These are phyloP conservation scores for Clohesyomyces aquaticus DNA, from an alignment of 495 filamentous ascomycete genomes.

Conservation along the genomic window DNA sequence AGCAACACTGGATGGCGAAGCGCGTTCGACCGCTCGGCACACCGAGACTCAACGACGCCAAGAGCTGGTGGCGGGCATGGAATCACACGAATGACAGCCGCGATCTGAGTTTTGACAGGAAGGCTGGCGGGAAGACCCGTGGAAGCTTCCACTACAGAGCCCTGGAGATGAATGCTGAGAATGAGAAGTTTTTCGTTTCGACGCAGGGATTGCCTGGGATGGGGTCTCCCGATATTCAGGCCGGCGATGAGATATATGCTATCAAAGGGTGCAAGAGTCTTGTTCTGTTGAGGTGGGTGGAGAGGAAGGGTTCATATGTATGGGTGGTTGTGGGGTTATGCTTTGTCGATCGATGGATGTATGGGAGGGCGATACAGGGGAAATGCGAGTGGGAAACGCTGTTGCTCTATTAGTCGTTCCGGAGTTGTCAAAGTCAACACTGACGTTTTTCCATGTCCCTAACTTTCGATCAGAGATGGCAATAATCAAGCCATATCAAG, in stretches of 20 bases:
- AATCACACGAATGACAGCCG: not conserved
- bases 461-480: too few relatives aligned
- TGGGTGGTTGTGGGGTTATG: too few relatives aligned
- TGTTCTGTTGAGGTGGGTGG: not conserved
- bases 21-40: not conserved
- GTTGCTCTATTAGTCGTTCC: too few relatives aligned
- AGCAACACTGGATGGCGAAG: not conserved
- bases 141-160: not conserved
- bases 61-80: not conserved
- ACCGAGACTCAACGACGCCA: not conserved
- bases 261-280: not conserved
- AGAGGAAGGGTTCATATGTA: too few relatives aligned
- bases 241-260: not conserved
- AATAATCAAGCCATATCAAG: too few relatives aligned
- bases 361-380: too few relatives aligned
- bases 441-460: too few relatives aligned
- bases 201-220: not conserved
- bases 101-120: not conserved
- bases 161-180: not conserved
- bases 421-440: too few relatives aligned
- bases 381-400: too few relatives aligned
- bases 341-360: too few relatives aligned
- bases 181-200: not conserved
- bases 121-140: not conserved
- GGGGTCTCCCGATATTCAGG: not conserved